Evolutionary conservation across 2,329 filamentous ascomycete species (phyloP).

Genomic region (Cytospora piceicola): DNA sequence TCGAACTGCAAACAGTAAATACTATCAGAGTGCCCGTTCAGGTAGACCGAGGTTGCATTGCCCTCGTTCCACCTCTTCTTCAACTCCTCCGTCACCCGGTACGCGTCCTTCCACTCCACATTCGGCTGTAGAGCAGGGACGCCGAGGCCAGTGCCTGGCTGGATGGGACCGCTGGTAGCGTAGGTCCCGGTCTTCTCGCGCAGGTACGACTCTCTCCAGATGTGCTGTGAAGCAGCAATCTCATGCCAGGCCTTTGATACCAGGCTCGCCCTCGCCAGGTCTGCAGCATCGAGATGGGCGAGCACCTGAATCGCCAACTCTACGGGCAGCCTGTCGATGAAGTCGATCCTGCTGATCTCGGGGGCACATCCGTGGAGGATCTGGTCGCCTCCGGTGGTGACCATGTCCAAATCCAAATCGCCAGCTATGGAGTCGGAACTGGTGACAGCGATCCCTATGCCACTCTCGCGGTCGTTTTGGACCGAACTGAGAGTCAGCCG

Average conservation of each 20-base stretch:
- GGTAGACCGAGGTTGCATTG: constrained; percentile 79
- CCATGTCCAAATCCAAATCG: constrained; percentile 31
- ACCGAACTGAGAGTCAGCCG: constrained; percentile 53
- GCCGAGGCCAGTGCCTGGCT: constrained; percentile 60
- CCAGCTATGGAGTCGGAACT: constrained; percentile 45
- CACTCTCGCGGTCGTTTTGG: constrained; percentile 64
- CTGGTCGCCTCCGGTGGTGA: constrained; percentile 35
- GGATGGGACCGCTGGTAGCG: constrained; percentile 58
- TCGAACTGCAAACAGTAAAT: constrained; percentile 99
- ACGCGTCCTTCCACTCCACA: constrained; percentile 87
- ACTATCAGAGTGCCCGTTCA: constrained; percentile 92
- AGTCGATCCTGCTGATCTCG: constrained; percentile 60
- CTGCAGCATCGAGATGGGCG: constrained; percentile 57
- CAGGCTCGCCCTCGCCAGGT: constrained; percentile 51
- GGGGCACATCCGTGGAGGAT: constrained; percentile 39
- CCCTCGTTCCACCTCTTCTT: constrained; percentile 79
- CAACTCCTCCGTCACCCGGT: constrained; percentile 74
- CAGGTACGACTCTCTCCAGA: constrained; percentile 68
- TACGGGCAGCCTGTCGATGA: constrained; percentile 57
- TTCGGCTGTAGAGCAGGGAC: constrained; percentile 59
- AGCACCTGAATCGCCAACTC: constrained; percentile 65
- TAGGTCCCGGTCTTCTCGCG: constrained; percentile 64
- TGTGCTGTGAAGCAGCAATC: constrained; percentile 56
- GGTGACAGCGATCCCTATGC: constrained; percentile 63
- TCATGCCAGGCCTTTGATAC: constrained; percentile 58